Conservation (phyloP, 163 green algal species). For the Trebouxia gelatinosa region DNA sequence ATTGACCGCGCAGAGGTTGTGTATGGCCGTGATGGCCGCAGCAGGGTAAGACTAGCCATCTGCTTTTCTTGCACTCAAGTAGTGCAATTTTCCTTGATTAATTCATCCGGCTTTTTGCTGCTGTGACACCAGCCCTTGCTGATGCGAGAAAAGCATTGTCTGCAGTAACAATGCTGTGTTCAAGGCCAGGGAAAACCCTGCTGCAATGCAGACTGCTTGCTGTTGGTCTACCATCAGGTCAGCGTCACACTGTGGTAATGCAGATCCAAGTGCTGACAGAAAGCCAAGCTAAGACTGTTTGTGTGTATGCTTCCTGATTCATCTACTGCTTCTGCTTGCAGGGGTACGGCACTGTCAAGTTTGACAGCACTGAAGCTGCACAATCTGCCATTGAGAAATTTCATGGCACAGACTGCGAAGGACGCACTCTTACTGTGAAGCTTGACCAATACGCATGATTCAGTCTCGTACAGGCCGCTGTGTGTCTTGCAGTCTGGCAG, state of each 20-base stretch:
- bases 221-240: too few species aligned
- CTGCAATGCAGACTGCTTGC: too few species aligned
- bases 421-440: conserved; percentile 81
- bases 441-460: conserved; percentile 87
- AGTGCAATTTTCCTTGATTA: neutral
- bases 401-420: conserved; percentile 81
- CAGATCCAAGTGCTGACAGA: too few species aligned
- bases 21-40: conserved; percentile 79
- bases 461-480: too few species aligned
- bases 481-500: too few species aligned
- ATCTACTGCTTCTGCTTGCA: conserved; percentile 40
- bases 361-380: conserved; percentile 73
- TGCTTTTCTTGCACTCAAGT: neutral
- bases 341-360: conserved; percentile 89
- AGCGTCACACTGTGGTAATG: too few species aligned
- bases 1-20: conserved; percentile 80
- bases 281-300: too few species aligned
- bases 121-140: neutral
- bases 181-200: too few species aligned
- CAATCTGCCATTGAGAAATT: conserved; percentile 74
- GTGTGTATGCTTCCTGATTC: too few species aligned
- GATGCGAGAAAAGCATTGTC: neutral
- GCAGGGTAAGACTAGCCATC: conserved; percentile 55
- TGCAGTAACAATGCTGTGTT: neutral
- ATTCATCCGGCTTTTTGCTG: neutral